These are phyloP conservation scores for Nemania sp. DNA, from an alignment of 2,329 filamentous ascomycete species.

Conservation along the genomic window DNA sequence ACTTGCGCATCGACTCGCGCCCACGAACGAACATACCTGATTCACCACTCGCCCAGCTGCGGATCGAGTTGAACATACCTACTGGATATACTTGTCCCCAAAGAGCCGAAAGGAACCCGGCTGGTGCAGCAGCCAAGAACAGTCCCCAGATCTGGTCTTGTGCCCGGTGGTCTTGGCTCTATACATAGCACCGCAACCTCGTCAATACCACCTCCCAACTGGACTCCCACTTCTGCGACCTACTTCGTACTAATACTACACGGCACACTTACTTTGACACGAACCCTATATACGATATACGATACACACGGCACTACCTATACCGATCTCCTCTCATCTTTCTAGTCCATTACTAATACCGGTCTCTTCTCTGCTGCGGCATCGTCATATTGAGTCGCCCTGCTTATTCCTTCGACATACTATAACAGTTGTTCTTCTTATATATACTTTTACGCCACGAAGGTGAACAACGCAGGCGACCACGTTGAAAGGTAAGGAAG, in stretches of 20 bases:
- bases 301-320: no score
- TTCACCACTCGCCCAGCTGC: not conserved
- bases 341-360: no score
- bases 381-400: slow-evolving; percentile 4
- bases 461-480: not conserved
- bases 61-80: not conserved
- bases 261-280: no score
- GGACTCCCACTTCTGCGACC: no score
- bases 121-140: slow-evolving; percentile 22
- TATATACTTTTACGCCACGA: not conserved
- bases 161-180: slow-evolving; percentile 18
- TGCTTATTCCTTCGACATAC: not conserved
- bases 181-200: not conserved
- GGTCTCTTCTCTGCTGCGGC: not conserved
- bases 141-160: slow-evolving; percentile 23
- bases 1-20: not conserved
- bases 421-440: not conserved
- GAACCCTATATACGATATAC: no score
- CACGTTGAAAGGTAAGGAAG: not conserved
- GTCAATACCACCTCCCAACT: slow-evolving; percentile 7
- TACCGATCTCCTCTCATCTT: not conserved
- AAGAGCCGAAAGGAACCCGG: slow-evolving; percentile 9
- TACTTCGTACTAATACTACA: no score
- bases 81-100: slow-evolving; percentile 7
- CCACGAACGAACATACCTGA: no score